These are phyloP conservation scores for Leucocoprinus birnbaumii DNA, from an alignment of 768 basidiomycete genomes.

Conservation along the genomic window DNA sequence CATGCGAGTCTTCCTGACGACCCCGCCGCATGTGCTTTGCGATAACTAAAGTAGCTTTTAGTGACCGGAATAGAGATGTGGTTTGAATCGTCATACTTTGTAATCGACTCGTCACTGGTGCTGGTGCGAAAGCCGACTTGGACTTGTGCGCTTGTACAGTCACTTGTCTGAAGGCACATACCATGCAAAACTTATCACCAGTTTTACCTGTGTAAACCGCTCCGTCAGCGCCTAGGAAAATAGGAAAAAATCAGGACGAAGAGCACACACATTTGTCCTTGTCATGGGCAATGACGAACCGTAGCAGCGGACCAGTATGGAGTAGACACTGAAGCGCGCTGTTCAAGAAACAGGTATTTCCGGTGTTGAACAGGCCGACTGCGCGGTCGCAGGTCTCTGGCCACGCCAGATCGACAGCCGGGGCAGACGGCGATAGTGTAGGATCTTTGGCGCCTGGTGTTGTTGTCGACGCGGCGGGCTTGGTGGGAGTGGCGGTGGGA, in stretches of 20 bases:
- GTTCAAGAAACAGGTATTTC: constrained; percentile 97
- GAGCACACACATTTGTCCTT: constrained; percentile 57
- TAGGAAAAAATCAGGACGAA: constrained; percentile 5
- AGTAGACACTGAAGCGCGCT: constrained; percentile 90
- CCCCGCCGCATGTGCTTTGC: constrained; percentile 89
- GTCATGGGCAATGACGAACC: constrained; percentile 49
- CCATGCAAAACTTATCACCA: constrained; percentile 73
- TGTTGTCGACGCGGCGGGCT: constrained; percentile 22
- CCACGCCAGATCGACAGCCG: constrained; percentile 63
- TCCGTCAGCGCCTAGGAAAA: not conserved
- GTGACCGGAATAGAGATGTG: constrained; percentile 3
- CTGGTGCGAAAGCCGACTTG: constrained; percentile 57
- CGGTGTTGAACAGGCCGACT: constrained; percentile 75
- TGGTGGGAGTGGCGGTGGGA: constrained; percentile 15
- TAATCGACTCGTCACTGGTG: constrained; percentile 61
- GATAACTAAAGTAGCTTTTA: constrained; percentile 52
- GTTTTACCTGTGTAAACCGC: constrained; percentile 27
- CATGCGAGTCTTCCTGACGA: constrained; percentile 97
- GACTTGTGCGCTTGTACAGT: constrained; percentile 50
- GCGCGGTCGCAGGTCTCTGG: constrained; percentile 46
- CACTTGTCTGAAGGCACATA: constrained; percentile 63
- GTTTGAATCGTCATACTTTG: constrained; percentile 46
- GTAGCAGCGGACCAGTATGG: constrained; percentile 86
- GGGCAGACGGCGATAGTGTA: constrained; percentile 23
- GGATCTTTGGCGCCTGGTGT: constrained; percentile 24